A percentile compares a stretch with the other conserved stretches of the same genome.
Evolutionary conservation across 164 flowering plant species (phyloP).

Genomic region (Vitis cinerea): DNA sequence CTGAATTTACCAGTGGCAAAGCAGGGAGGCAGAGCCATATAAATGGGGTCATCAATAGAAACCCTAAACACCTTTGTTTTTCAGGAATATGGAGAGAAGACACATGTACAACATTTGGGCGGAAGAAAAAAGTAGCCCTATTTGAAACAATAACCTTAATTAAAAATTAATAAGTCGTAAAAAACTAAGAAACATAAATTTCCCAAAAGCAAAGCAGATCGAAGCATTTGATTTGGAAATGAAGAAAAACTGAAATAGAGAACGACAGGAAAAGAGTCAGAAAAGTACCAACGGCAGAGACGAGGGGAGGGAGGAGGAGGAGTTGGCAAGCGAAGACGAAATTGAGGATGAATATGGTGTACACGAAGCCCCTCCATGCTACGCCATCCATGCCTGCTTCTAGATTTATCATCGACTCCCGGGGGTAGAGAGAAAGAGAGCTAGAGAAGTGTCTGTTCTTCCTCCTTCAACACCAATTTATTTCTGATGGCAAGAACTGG

Average conservation of each 20-base stretch:
- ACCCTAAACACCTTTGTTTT: no score
- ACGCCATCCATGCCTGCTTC: conserved; percentile 34
- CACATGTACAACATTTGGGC: no score
- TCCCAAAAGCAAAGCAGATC: neutral
- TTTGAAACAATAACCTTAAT: no score
- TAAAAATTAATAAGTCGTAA: neutral
- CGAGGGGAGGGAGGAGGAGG: conserved; percentile 67
- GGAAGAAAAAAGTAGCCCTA: no score
- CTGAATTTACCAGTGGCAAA: no score
- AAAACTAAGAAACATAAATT: neutral
- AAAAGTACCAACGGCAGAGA: conserved; percentile 54
- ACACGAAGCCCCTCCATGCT: conserved; percentile 55
- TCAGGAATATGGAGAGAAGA: no score
- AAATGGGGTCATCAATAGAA: no score
- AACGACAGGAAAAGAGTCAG: neutral
- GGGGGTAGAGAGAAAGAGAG: neutral
- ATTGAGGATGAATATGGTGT: conserved; percentile 46
- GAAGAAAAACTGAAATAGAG: neutral
- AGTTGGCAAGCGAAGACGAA: conserved; percentile 64
- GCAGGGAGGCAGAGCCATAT: no score
- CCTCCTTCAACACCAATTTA: no score
- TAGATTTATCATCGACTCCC: neutral
- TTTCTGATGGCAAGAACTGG: no score
- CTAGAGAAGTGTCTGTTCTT: no score
- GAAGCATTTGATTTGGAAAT: neutral